Base-by-base conservation (phyloP, 129 eudicot species). In the Lonicera japonica region DNA sequence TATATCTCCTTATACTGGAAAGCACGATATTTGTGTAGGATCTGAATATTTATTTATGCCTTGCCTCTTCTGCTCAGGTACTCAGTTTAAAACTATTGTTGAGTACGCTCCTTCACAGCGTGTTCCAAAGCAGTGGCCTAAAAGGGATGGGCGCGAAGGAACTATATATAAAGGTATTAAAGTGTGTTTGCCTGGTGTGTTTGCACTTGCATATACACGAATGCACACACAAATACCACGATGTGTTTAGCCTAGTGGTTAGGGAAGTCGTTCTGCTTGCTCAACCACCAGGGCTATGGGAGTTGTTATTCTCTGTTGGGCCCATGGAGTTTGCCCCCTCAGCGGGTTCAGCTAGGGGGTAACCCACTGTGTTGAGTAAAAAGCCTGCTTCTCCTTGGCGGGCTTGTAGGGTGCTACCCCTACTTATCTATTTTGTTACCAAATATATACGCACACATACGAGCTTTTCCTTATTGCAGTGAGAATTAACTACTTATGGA, bases 51-150 rank as follows among this genome's bases (percentile, higher is more conserved):
- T 40, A 25, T 29, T 58, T 25, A 5, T 25, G 36, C 53, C 45
- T 14, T 24, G 25, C 52, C 55, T 29, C 60, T 47, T 18, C 54
- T n/a, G 41, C 43, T 68, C 73, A 90, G 97, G 95, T 52, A 72
- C 95, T 61, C 97, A 90, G 60, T 90, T 76, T 24, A 90, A 80
- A 81, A 67, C 92, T 63, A 73, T 79, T 48, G 95, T 90, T 58
- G 97, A 90, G 76, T 90, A 86, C 76, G 89, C 97, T 21, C 97
- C 97, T 81, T 90, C 97, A 50, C 97, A 90, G 52, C 88, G 92
- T 64, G 91, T 86, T 74, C 97, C 97, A 63, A 83, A 81, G 75
- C 89, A 70, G 60, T 83, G 79, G 82, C 66, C 81, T 18, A 90
- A 86, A 76, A 86, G 76, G 79, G 97, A 90, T 81, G 97, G 95